Base-by-base conservation (phyloP, 768 basidiomycete genomes). In the Termitomyces sp. region DNA sequence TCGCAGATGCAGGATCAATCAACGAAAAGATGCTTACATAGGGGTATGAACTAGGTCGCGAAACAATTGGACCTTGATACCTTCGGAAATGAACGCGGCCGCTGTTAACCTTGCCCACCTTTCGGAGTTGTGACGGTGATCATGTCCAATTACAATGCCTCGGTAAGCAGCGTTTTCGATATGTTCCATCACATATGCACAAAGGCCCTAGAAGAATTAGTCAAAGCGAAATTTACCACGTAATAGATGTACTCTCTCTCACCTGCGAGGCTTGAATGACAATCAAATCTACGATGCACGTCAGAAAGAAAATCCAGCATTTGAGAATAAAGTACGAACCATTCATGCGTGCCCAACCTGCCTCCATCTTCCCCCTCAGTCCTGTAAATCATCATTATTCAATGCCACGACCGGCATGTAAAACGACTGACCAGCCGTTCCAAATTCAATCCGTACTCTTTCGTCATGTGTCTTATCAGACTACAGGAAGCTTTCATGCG, bases 341-440 rank as follows among this genome's bases (percentile, higher is more conserved):
- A 66, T 95, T 95, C 90, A 95, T 94, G 56, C 89, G 81, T n/a
- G 89, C 80, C 82, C 88, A 93, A 1, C 93, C 93, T 8, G 92
- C 92, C 63, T 90, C 87, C 93, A 95, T 94, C 61, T 73, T 78
- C 1, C 86, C 91, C 64, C 91, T 76, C 22, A 93, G 75, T 53
- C 92, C 92, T 88, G 61, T 4, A 38, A 22, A 18, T 47, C 9
- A 58, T 87, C 61, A 4, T 36, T 36, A 20, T 51, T 6, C 53
- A 54, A 24, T 20, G 18, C 57, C 22, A 36, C 6, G 7, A 16
- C 35, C 28, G 30, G 20, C 52, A 24, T 24, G 43, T 44, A 43
- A 18, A 33, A 7, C 10, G 51, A 24, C 58, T 70, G 68, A 87
- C 92, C 92, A 56, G 92, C 91, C 24, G 92, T 95, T 5, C 92